Evolutionary conservation across 2,329 filamentous ascomycete genomes (phyloP), one percentile per base, ranked within the genome.

Genomic region (Paraphoma sp.): DNA sequence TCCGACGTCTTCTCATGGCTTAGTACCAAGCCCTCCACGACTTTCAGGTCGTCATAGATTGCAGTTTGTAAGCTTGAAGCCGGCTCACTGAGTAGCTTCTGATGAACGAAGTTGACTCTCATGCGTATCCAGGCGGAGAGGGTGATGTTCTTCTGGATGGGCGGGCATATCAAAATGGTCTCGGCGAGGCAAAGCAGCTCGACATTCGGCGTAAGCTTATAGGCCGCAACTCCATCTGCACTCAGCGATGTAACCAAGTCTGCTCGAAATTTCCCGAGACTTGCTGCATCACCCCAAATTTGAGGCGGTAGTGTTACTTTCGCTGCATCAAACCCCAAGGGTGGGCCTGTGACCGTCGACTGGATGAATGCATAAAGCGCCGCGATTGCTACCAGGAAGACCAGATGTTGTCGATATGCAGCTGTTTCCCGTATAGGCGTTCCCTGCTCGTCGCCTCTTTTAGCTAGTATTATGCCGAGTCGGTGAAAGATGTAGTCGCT

Each of bases 261-360:
- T 59, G 82, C 82, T 52, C 84, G 65, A 8, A 67, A 54, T 0
- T 74, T 70, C 43, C 77, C 76, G 1, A 84, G 64, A 4, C 65
- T 59, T 16, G 69, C 54, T 2, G 62, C 43, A 54, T 77, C 69
- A 2, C 61, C 62, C 59, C 78, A 81, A 3, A 82, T 72, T 29
- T 78, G 76, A n/a, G 78, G 65, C 1, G 84, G 82, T 4, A 89
- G 68, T 6, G 88, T 61, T 1, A 79, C 61, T 11, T 82, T 76
- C 3, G 82, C 78, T 2, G 84, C 77, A 23, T 77, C 76, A 69
- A 87, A 89, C 0, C 81, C 78, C n/a, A 96, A 80, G 0, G 92
- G 89, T 1, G 93, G 93, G 0, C 93, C 93, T 3, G 93, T 97
- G 51, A 96, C 90, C 72, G 92, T 97, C 1, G 87, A 87, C 74